Evolutionary conservation across 768 basidiomycete species (phyloP).

Genomic region (Suillus subluteus): DNA sequence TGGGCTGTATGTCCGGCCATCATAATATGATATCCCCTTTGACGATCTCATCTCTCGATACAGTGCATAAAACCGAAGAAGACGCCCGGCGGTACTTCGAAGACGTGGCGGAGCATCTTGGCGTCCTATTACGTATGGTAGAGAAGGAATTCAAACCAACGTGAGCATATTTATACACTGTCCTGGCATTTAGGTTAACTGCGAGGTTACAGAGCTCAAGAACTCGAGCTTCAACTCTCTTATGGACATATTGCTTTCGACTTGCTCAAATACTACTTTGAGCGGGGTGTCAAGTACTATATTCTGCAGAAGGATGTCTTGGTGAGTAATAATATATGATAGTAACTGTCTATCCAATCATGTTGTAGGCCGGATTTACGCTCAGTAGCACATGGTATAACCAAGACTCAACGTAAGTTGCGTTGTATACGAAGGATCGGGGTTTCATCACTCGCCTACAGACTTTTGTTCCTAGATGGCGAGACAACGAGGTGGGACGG

Average conservation of each 20-base stretch:
- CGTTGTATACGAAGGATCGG: not conserved
- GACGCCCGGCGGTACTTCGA: slow-evolving; percentile 9
- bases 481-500: slow-evolving; percentile 19
- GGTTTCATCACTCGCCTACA: not conserved
- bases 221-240: slow-evolving; percentile 16
- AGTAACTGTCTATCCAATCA: not conserved
- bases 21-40: not conserved
- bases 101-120: slow-evolving; percentile 18
- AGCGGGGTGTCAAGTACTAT: slow-evolving; percentile 10
- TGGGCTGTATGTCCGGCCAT: slow-evolving; percentile 1
- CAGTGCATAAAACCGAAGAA: slow-evolving; percentile 8
- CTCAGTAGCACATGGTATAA: not conserved
- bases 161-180: slow-evolving; percentile 11
- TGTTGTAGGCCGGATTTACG: not conserved
- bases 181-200: not conserved
- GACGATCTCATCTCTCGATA: not conserved
- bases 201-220: slow-evolving; percentile 14
- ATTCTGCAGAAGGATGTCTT: not conserved
- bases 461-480: not conserved
- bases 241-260: slow-evolving; percentile 24
- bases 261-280: slow-evolving; percentile 19
- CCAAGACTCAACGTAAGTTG: not conserved
- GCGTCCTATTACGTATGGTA: slow-evolving; percentile 15
- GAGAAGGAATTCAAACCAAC: slow-evolving; percentile 20
- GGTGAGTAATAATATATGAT: not conserved